phyloP scores from a whole-genome alignment of 768 basidiomycete species.

The Leccinum fibrillosum region DNA sequence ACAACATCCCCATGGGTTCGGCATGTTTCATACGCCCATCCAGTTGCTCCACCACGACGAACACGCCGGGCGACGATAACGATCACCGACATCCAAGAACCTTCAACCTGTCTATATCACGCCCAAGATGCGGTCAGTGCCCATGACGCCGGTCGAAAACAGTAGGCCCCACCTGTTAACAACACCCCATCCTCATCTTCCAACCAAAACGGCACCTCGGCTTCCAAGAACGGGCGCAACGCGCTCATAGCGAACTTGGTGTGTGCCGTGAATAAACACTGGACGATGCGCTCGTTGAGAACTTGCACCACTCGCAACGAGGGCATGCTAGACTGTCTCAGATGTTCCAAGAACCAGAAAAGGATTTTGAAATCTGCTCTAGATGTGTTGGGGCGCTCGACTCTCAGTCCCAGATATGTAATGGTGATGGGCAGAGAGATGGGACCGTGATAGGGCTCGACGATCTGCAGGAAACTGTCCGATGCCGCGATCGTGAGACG shows the following conservation, averaged over 20 bases:
- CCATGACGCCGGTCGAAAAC: neutral
- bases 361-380: neutral
- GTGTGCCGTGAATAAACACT: neutral
- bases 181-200: neutral
- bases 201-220: neutral
- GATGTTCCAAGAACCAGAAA: neutral
- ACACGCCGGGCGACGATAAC: neutral
- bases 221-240: neutral
- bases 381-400: neutral
- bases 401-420: slow-evolving; percentile 15
- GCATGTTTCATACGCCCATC: no score
- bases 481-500: slow-evolving; percentile 17
- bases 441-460: neutral
- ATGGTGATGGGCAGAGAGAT: slow-evolving; percentile 12
- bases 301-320: neutral
- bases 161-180: neutral
- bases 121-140: neutral
- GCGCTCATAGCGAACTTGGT: neutral
- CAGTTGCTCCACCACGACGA: neutral
- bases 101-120: neutral
- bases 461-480: neutral
- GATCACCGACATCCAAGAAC: neutral
- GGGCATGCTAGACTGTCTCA: neutral
- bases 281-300: neutral
- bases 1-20: no score